Evolutionary conservation across 139 green algal genomes (phyloP), one percentile per base, ranked within the genome.

Genomic region (Chlorella vulgaris): DNA sequence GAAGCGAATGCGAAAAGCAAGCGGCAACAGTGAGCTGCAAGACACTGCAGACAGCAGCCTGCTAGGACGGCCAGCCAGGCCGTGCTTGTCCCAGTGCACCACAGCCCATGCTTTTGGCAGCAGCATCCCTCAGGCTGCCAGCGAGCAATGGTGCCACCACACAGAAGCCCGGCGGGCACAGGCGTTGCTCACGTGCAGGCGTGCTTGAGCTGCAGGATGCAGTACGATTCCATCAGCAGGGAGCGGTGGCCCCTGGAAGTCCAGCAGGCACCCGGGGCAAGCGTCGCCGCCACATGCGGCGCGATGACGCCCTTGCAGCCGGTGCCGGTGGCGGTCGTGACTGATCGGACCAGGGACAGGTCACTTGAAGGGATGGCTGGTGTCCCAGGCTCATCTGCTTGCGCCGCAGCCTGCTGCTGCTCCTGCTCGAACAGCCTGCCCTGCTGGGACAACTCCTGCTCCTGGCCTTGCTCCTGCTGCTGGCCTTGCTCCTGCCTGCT

Each of bases 271-370:
- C 38, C 18, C 15, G 40, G 28, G 2, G 74, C 28, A n/a, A 80
- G 38, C 15, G 35, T 5, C 3, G n/a, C 74, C 2, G n/a, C 19
- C 0, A 58, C 35, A 39, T 80, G 58, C 1, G 38, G 29, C 3
- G 74, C 74, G 2, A 86, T 28, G 28, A 86, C 29, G 18, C 84
- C 82, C 67, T 81, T 84, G 47, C 63, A 80, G 28, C 82, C 82
- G 26, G 80, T 77, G 31, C 82, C 82, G 18, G 76, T 86, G 26
- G 82, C 76, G 5, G 76, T 78, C 5, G 67, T 67, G 3, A 86
- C 29, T 26, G 22, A 43, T 31, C 74, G 82, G 51, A 86, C 76
- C 21, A 86, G 80, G 18, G 66, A 76, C 50, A 61, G 65, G 15
- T 84, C 74, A 4, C 29, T 10, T 3, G 53, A 35, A 7, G 53